A percentile compares a stretch with the other conserved stretches of the same genome.
phyloP scores from a whole-genome alignment of 345 rosid genomes.

The Citrus medica region DNA sequence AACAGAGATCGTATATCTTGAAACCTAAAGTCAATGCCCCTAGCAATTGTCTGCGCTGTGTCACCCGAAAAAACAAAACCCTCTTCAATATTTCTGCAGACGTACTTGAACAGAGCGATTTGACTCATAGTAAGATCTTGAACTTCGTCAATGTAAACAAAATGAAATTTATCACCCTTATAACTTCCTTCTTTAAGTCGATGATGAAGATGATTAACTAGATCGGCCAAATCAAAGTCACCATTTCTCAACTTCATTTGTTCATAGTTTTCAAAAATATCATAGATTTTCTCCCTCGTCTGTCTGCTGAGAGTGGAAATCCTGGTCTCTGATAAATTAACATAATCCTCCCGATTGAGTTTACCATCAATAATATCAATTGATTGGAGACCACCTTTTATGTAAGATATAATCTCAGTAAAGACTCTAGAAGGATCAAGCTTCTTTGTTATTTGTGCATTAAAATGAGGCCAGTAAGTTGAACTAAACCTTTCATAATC shows the following conservation, averaged over 20 bases:
- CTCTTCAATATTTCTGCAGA: conserved; percentile 37
- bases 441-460: conserved; percentile 27
- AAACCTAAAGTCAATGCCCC: conserved; percentile 50
- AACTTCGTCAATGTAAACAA: conserved; percentile 61
- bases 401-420: conserved; percentile 51
- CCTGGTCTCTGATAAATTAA: conserved; percentile 31
- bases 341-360: conserved; percentile 35
- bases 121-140: conserved; percentile 64
- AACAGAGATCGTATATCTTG: conserved; percentile 48
- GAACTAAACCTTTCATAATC: too few species aligned
- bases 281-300: conserved; percentile 35
- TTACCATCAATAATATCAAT: conserved; percentile 24
- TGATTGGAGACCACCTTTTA: conserved; percentile 43
- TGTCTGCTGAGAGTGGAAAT: conserved; percentile 27
- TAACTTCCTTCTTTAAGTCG: conserved; percentile 30
- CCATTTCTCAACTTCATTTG: conserved; percentile 34
- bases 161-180: conserved; percentile 35
- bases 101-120: conserved; percentile 41
- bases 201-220: conserved; percentile 49
- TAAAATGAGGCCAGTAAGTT: conserved; percentile 12
- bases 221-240: conserved; percentile 58
- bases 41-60: conserved; percentile 26
- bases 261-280: conserved; percentile 41
- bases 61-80: conserved; percentile 58
- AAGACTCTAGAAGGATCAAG: conserved; percentile 47